A percentile compares a stretch with the other conserved stretches of the same genome.
Evolutionary conservation across 2,329 filamentous ascomycete species (phyloP).

Genomic region (Basipetospora chlamydospora): DNA sequence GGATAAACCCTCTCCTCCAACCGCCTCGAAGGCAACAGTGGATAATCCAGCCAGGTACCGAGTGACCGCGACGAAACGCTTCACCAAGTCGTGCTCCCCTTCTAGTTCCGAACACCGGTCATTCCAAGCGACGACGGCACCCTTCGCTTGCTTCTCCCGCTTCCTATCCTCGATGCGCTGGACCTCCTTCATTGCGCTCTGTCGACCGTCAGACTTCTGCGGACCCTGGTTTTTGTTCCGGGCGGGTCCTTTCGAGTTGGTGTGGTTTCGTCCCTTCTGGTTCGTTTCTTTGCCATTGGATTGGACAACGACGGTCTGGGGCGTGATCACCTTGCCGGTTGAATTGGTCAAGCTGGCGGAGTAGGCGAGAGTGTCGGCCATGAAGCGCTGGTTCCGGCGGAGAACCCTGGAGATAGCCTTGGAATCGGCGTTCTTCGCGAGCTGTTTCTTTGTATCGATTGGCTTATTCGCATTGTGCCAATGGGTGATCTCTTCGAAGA

Average conservation of each 20-base stretch:
- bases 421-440: slow-evolving; percentile 10
- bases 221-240: too few species aligned
- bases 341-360: slow-evolving; percentile 55
- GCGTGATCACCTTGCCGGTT: slow-evolving; percentile 27
- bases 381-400: slow-evolving; percentile 45
- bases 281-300: neutral
- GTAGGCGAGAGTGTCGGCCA: slow-evolving; percentile 54
- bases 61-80: slow-evolving; percentile 30
- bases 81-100: slow-evolving; percentile 24
- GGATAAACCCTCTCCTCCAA: slow-evolving; percentile 19
- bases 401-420: too few species aligned
- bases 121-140: slow-evolving; percentile 27
- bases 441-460: slow-evolving; percentile 23
- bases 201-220: slow-evolving; percentile 22
- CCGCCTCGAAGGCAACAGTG: slow-evolving; percentile 13
- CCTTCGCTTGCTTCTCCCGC: slow-evolving; percentile 12
- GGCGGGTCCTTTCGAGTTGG: too few species aligned
- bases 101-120: slow-evolving; percentile 29
- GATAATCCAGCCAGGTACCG: slow-evolving; percentile 29
- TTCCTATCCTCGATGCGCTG: slow-evolving; percentile 21
- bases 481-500: slow-evolving; percentile 36
- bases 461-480: slow-evolving; percentile 48
- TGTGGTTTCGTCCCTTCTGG: too few species aligned
- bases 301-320: slow-evolving; percentile 1
- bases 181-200: slow-evolving; percentile 20